These are phyloP conservation scores for Neurospora sp. DNA, from an alignment of 495 filamentous ascomycete species.

Conservation along the genomic window DNA sequence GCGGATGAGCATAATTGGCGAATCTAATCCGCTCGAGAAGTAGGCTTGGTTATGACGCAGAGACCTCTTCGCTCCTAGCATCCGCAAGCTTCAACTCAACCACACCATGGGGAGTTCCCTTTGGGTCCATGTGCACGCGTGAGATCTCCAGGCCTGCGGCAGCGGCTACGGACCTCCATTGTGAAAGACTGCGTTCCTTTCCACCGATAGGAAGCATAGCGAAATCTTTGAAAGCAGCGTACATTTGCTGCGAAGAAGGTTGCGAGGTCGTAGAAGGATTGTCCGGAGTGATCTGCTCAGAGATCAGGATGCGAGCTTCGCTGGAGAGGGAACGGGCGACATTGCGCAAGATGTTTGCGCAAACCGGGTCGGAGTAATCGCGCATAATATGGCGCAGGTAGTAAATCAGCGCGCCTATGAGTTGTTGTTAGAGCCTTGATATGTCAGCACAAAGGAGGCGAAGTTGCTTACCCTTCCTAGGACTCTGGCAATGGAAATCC, in stretches of 20 bases:
- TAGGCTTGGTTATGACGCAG: not conserved
- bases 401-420: constrained; percentile 24
- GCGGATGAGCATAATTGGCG: too few species aligned
- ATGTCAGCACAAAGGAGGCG: not conserved
- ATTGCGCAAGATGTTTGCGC: constrained; percentile 18
- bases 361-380: constrained; percentile 27
- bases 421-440: not conserved
- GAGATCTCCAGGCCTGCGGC: constrained; percentile 22
- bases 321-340: constrained; percentile 13
- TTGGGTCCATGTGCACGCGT: constrained; percentile 17
- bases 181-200: constrained; percentile 27
- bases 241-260: constrained; percentile 1
- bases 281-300: constrained; percentile 25
- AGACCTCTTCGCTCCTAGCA: not conserved
- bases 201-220: constrained; percentile 29
- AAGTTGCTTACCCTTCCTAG: constrained; percentile 14
- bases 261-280: not conserved
- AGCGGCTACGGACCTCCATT: constrained; percentile 18
- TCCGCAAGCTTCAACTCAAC: constrained; percentile 14
- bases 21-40: too few species aligned
- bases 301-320: constrained; percentile 23
- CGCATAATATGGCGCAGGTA: constrained; percentile 27
- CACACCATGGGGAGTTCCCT: constrained; percentile 16
- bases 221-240: constrained; percentile 26
- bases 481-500: constrained; percentile 22